Conservation (phyloP, 1,139 yeast species). For the Yamadazyma sp. region DNA sequence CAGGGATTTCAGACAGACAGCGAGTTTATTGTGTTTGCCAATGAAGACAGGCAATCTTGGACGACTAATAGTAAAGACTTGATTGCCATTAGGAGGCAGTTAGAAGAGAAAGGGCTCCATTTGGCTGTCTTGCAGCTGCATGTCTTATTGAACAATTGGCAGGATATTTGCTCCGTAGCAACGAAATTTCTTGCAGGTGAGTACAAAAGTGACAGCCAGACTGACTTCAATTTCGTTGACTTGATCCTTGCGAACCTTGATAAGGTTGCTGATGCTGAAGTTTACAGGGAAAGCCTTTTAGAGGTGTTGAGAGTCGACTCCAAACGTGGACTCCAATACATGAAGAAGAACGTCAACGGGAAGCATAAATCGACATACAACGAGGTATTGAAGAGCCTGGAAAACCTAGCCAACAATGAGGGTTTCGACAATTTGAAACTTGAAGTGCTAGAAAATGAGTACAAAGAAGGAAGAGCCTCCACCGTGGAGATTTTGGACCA, state of each 20-base stretch:
- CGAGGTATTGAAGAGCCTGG: conserved; percentile 31
- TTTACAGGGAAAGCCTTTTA: conserved; percentile 25
- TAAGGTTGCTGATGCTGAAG: conserved; percentile 21
- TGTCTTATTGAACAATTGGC: conserved; percentile 12
- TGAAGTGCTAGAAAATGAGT: conserved; percentile 37
- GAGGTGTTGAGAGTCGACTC: conserved; percentile 32
- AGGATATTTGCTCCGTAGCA: conserved; percentile 17
- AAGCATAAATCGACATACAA: conserved; percentile 29
- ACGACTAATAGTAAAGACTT: conserved; percentile 6
- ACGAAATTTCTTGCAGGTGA: conserved; percentile 13
- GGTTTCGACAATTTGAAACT: conserved; percentile 31
- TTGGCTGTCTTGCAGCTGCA: conserved; percentile 15
- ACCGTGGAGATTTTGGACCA: conserved; percentile 18
- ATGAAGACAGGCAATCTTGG: conserved; percentile 17
- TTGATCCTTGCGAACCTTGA: conserved; percentile 16
- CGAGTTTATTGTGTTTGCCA: conserved; percentile 14
- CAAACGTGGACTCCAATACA: conserved; percentile 28
- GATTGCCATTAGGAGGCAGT: conserved; percentile 5
- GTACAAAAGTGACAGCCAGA: conserved; percentile 4
- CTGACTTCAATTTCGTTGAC: conserved; percentile 12
- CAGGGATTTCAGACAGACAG: conserved; percentile 8
- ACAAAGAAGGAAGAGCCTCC: conserved; percentile 19
- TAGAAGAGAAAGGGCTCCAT: conserved; percentile 8
- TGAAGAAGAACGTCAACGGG: conserved; percentile 28
- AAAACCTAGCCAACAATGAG: conserved; percentile 18